Conservation (phyloP, 2,329 filamentous ascomycete genomes). For the Plectosphaerella sp. region DNA sequence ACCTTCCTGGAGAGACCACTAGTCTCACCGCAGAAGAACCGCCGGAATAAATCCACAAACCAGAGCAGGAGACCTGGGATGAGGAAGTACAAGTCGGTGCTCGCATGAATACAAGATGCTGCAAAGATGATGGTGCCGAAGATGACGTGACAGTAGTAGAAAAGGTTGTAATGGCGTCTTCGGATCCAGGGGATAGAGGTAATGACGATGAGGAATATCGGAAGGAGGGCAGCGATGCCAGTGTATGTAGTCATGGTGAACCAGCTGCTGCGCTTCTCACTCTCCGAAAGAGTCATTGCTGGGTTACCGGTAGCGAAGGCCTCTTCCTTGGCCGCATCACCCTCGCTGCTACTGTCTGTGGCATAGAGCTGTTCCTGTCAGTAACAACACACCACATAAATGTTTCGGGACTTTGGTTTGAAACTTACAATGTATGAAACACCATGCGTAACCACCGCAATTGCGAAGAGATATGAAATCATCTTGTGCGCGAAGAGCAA, state of each 20-base stretch:
- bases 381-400: background rate
- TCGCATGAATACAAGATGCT: slow-evolving; percentile 8
- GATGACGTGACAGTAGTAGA: slow-evolving; percentile 11
- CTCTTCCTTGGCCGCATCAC: slow-evolving; percentile 1
- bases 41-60: slow-evolving; percentile 7
- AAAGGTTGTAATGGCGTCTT: slow-evolving; percentile 9
- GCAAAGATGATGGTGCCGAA: slow-evolving; percentile 5
- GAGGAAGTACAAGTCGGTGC: slow-evolving; percentile 13
- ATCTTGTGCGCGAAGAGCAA: slow-evolving; percentile 9
- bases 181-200: slow-evolving; percentile 10
- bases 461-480: slow-evolving; percentile 1
- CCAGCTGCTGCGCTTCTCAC: slow-evolving; percentile 1
- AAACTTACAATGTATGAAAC: slow-evolving; percentile 8
- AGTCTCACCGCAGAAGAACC: slow-evolving; percentile 5
- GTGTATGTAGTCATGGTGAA: slow-evolving; percentile 5
- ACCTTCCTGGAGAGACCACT: background rate
- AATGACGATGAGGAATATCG: slow-evolving; percentile 4
- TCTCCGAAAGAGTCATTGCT: slow-evolving; percentile 6
- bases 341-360: slow-evolving; percentile 1
- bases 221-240: slow-evolving; percentile 5
- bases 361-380: background rate
- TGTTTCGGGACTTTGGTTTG: too few relatives aligned
- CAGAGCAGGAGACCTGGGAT: slow-evolving; percentile 8
- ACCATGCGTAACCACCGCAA: slow-evolving; percentile 5
- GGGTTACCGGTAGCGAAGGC: slow-evolving; percentile 11